Percentiles rank a stretch among this genome's conserved stretches.
Evolutionary conservation across 1,284 basidiomycete species (phyloP).

Genomic region (Pseudozyma pruni): DNA sequence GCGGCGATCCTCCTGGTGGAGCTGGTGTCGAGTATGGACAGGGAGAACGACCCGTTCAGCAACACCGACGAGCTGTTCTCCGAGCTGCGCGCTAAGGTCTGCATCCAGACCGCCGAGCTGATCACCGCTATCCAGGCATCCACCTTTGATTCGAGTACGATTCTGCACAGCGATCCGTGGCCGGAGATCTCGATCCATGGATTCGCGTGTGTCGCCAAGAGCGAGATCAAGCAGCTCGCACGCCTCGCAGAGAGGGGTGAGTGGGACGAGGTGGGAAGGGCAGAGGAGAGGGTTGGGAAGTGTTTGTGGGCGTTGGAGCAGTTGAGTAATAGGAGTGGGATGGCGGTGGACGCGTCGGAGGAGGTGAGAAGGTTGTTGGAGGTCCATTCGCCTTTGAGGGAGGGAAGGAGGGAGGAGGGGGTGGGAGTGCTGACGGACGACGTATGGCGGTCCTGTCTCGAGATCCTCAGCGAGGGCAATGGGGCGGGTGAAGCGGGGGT

Average conservation of each 20-base stretch:
- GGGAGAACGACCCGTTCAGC: conserved; percentile 24
- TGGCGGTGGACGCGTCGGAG: conserved; percentile 29
- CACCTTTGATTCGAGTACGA: conserved; percentile 9
- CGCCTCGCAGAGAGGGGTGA: conserved; percentile 1
- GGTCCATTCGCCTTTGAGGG: conserved; percentile 19
- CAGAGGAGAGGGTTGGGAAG: conserved; percentile 26
- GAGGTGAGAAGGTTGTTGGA: conserved; percentile 26
- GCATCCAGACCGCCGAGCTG: conserved; percentile 36
- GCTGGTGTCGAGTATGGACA: conserved; percentile 32
- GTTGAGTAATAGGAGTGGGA: conserved; percentile 26
- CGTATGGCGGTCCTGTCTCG: conserved; percentile 30
- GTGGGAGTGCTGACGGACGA: conserved; percentile 23
- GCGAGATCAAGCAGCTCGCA: conserved; percentile 29
- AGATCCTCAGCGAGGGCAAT: conserved; percentile 23
- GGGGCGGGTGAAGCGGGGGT: too few species aligned
- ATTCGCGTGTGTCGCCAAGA: conserved; percentile 28
- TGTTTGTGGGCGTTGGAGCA: conserved; percentile 44
- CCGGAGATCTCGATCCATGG: conserved; percentile 36
- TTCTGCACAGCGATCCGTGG: conserved; percentile 44
- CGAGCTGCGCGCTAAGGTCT: conserved; percentile 20
- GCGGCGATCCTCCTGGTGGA: conserved; percentile 38
- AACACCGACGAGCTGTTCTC: conserved; percentile 27
- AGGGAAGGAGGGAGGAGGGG: not conserved
- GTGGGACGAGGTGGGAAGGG: conserved; percentile 31
- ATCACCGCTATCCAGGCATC: conserved; percentile 38